phyloP scores from a whole-genome alignment of 768 basidiomycete genomes.

The Coprinopsis marcescibilis region DNA sequence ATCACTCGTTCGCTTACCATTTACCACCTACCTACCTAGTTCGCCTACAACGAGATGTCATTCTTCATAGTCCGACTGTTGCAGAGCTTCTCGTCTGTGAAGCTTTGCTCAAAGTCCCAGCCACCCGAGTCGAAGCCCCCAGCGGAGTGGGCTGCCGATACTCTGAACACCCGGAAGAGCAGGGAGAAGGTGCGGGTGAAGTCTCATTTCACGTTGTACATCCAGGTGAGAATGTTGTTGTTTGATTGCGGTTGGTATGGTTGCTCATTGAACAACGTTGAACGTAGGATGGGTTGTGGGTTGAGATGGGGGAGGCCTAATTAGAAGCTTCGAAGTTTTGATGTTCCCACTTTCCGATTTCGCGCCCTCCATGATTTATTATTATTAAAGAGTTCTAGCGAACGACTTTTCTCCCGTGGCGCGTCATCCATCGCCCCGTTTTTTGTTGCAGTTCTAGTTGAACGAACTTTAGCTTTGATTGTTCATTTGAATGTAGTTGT shows the following conservation, averaged over 20 bases:
- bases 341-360: not conserved
- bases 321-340: not conserved
- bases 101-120: slow-evolving; percentile 32
- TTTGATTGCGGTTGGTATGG: not conserved
- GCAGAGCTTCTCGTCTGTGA: slow-evolving; percentile 40
- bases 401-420: no score
- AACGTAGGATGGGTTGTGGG: slow-evolving; percentile 44
- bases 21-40: slow-evolving; percentile 24
- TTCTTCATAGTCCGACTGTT: slow-evolving; percentile 49
- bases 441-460: no score
- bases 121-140: slow-evolving; percentile 23
- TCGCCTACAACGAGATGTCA: slow-evolving; percentile 52
- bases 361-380: not conserved
- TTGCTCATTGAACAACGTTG: no score
- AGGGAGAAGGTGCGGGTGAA: slow-evolving; percentile 29
- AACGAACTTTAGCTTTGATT: no score
- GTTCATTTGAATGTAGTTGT: no score
- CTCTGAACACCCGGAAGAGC: slow-evolving; percentile 14
- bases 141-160: slow-evolving; percentile 20
- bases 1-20: not conserved
- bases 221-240: slow-evolving; percentile 27
- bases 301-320: slow-evolving; percentile 26
- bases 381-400: not conserved
- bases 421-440: no score
- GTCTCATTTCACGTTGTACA: slow-evolving; percentile 33